phyloP scores from a whole-genome alignment of 805 yeast species.

The Suhomyces canberraensis region DNA sequence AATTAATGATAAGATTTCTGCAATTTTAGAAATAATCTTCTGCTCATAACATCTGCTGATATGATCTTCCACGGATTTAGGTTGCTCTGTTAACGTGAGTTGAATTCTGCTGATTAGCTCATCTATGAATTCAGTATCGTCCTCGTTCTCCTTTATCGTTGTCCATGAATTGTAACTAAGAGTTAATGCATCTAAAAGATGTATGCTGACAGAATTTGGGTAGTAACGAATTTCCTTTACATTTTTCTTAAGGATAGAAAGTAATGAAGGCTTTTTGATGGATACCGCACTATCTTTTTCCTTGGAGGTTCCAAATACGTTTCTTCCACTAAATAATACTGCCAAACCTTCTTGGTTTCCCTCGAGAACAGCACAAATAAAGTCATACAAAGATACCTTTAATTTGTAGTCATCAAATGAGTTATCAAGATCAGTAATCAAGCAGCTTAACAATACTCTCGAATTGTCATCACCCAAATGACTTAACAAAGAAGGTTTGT shows the following conservation, averaged over 20 bases:
- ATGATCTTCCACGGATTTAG: slow-evolving; percentile 17
- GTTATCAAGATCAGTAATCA: slow-evolving; percentile 59
- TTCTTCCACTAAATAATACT: slow-evolving; percentile 60
- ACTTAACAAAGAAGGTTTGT: slow-evolving; percentile 77
- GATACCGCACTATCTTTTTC: slow-evolving; percentile 18
- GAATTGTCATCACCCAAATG: slow-evolving; percentile 71
- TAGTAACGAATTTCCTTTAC: slow-evolving; percentile 49
- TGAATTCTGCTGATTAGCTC: slow-evolving; percentile 37
- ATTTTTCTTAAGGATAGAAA: slow-evolving; percentile 53
- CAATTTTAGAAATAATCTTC: slow-evolving; percentile 60
- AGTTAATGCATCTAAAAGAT: slow-evolving; percentile 69
- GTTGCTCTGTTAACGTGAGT: slow-evolving; percentile 13
- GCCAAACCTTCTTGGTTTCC: slow-evolving; percentile 79
- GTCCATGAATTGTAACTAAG: slow-evolving; percentile 79
- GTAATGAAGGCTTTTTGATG: slow-evolving; percentile 38
- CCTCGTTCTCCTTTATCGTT: slow-evolving; percentile 51
- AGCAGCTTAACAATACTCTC: slow-evolving; percentile 52
- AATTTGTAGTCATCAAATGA: slow-evolving; percentile 51
- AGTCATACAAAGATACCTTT: slow-evolving; percentile 55
- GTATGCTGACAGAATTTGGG: slow-evolving; percentile 63
- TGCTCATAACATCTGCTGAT: slow-evolving; percentile 50
- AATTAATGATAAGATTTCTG: slow-evolving; percentile 72
- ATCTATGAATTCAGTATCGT: slow-evolving; percentile 47
- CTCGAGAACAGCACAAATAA: slow-evolving; percentile 64
- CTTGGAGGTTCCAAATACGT: slow-evolving; percentile 37